Base-by-base conservation (phyloP, 2,329 filamentous ascomycete genomes). In the Trichoderma sp. region DNA sequence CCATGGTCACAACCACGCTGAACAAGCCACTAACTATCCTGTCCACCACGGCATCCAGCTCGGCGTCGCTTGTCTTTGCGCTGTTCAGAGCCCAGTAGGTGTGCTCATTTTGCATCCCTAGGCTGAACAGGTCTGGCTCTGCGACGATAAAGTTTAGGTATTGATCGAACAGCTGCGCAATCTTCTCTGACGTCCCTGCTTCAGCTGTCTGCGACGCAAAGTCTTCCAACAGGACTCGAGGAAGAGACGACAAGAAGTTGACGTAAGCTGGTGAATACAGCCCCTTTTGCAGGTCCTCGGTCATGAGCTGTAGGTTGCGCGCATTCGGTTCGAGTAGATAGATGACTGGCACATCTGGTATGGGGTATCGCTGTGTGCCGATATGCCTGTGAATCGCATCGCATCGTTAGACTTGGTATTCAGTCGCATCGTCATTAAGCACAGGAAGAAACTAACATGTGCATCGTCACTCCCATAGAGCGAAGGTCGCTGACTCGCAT, bases 1-100 rank as follows among this genome's bases (percentile, higher is more conserved):
- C 95, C 93, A 97, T 97, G 5, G 96, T 99, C n/a, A 97, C 96
- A 70, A 96, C 91, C 60, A 99, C 96, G 72, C 94, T 97, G 81
- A 98, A 99, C n/a, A 99, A 83, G 0, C 96, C 96, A 75, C 92
- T 96, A 62, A 99, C 96, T 72, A 98, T 95, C 73, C 90, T 90
- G 79, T 99, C 95, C 37, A 99, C 88, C 47, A 96, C 89, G 64
- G 87, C 85, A 76, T 98, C 96, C 67, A 99, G 86, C 77, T 96
- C 92, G 70, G 96, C 92, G 75, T 98, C 96, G 73, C 91, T 92
- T 3, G 94, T 97, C 77, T 92, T 90, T 19, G 92, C 92, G 79
- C 94, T 98, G 82, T 98, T 98, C 77, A 99, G 84, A n/a, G 92
- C 93, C 89, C 93, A 96, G 79, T 99, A 99, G 10, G 92, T 93